Percentiles rank a stretch among this genome's conserved stretches.
phyloP scores from a whole-genome alignment of 192 early-diverging fungal genomes.

The Coemansia sp. region DNA sequence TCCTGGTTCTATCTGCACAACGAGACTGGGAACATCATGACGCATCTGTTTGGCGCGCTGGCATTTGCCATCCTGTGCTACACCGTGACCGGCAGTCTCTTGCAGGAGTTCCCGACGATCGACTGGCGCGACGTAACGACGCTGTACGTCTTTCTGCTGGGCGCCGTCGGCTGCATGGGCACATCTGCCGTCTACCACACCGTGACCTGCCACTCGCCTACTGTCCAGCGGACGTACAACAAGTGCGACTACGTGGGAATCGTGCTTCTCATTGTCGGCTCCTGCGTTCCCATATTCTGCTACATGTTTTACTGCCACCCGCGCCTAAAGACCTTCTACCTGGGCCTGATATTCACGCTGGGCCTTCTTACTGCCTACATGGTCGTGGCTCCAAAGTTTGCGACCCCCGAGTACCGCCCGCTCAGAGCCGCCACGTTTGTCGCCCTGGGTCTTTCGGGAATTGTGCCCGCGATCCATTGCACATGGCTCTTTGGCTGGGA shows the following conservation, averaged over 20 bases:
- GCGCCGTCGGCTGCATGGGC: slow-evolving; percentile 75
- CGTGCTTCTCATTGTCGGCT: slow-evolving; percentile 69
- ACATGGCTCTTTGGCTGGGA: slow-evolving; percentile 65
- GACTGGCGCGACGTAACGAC: slow-evolving; percentile 63
- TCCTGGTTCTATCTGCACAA: slow-evolving; percentile 86
- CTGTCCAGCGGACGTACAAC: slow-evolving; percentile 67
- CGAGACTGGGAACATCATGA: slow-evolving; percentile 90
- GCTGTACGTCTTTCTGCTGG: slow-evolving; percentile 71
- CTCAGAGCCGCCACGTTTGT: slow-evolving; percentile 77
- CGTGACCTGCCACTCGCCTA: slow-evolving; percentile 80
- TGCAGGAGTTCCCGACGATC: slow-evolving; percentile 53
- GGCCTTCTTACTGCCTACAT: slow-evolving; percentile 64
- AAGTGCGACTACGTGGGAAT: slow-evolving; percentile 93
- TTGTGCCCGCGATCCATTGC: slow-evolving; percentile 72
- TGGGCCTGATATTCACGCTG: slow-evolving; percentile 58
- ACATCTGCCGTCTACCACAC: slow-evolving; percentile 78
- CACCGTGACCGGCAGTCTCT: slow-evolving; percentile 44
- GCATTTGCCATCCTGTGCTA: slow-evolving; percentile 57
- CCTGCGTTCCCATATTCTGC: slow-evolving; percentile 51
- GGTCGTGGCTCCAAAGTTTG: slow-evolving; percentile 62
- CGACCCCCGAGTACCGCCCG: slow-evolving; percentile 71
- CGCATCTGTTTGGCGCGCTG: slow-evolving; percentile 74
- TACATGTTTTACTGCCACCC: slow-evolving; percentile 65
- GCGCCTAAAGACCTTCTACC: slow-evolving; percentile 55
- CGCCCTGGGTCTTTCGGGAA: slow-evolving; percentile 70